A percentile compares a stretch with the other conserved stretches of the same genome.
Conservation (phyloP, 345 rosid species). For the Syzygium jambos region DNA sequence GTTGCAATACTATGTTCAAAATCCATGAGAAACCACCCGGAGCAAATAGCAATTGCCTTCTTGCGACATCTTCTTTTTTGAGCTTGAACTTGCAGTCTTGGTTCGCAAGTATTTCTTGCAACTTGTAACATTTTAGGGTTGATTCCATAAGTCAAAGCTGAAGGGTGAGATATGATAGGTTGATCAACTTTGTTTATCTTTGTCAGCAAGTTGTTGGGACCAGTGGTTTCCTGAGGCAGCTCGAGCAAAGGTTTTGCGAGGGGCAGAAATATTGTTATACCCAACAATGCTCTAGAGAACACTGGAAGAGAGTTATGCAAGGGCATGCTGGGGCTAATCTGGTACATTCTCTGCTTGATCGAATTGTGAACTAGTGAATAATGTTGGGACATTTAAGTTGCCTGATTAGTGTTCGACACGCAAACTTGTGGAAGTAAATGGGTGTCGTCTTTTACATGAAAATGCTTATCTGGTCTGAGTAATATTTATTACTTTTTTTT, state of each 20-base stretch:
- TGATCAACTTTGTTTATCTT: not conserved
- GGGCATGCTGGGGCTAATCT: constrained; percentile 98
- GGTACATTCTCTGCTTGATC: constrained; percentile 24
- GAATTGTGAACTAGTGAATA: not conserved
- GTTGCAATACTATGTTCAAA: not conserved
- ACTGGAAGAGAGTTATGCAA: constrained; percentile 95
- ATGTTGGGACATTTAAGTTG: not conserved
- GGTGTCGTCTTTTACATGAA: not conserved
- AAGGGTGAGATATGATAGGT: not conserved
- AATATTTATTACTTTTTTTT: not conserved
- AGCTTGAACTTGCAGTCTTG: not conserved
- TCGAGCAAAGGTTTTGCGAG: constrained; percentile 79
- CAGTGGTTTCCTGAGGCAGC: constrained; percentile 98
- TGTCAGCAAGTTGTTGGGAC: constrained; percentile 90
- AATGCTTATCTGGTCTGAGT: not conserved
- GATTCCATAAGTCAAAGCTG: not conserved
- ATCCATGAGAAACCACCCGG: not conserved
- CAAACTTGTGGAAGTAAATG: not conserved
- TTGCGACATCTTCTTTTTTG: not conserved
- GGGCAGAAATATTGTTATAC: constrained; percentile 82
- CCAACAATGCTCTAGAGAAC: constrained; percentile 81
- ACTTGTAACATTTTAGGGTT: not conserved
- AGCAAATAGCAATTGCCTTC: not conserved
- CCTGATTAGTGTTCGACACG: not conserved
- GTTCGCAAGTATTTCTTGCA: not conserved